These are phyloP conservation scores for Saccharomycopsis schoenii DNA, from an alignment of 805 yeast species.

Conservation along the genomic window DNA sequence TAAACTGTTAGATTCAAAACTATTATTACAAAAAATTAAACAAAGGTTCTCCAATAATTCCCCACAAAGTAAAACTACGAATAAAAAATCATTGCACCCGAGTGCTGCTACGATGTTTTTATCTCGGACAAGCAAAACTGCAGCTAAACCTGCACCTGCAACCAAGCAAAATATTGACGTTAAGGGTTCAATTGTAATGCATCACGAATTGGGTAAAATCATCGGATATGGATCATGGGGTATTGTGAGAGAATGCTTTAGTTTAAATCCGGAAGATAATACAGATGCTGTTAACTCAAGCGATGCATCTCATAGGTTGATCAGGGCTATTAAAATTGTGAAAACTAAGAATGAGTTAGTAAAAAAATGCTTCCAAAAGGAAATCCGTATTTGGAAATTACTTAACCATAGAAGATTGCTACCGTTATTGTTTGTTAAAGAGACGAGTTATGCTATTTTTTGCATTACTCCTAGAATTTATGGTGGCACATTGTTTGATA, in stretches of 20 bases:
- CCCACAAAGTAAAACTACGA: background rate
- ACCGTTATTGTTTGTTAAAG: conserved; percentile 49
- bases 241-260: conserved; percentile 58
- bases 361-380: conserved; percentile 53
- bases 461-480: conserved; percentile 58
- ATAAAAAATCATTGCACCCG: conserved; percentile 15
- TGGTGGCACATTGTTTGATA: conserved; percentile 76
- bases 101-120: conserved; percentile 24
- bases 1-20: conserved; percentile 23
- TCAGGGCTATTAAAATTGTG: conserved; percentile 54
- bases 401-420: conserved; percentile 57
- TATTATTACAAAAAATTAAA: conserved; percentile 24
- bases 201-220: conserved; percentile 55
- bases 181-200: conserved; percentile 57
- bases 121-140: conserved; percentile 20
- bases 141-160: conserved; percentile 3
- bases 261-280: conserved; percentile 23
- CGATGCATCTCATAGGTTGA: conserved; percentile 18
- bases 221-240: conserved; percentile 93
- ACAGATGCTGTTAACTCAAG: conserved; percentile 20
- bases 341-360: conserved; percentile 44
- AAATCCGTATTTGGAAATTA: conserved; percentile 65
- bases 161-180: conserved; percentile 41
- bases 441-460: conserved; percentile 54
- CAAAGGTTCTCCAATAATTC: conserved; percentile 22